A percentile compares a stretch with the other conserved stretches of the same genome.
phyloP scores from a whole-genome alignment of 2,329 filamentous ascomycete genomes.

The Alternaria longipes region DNA sequence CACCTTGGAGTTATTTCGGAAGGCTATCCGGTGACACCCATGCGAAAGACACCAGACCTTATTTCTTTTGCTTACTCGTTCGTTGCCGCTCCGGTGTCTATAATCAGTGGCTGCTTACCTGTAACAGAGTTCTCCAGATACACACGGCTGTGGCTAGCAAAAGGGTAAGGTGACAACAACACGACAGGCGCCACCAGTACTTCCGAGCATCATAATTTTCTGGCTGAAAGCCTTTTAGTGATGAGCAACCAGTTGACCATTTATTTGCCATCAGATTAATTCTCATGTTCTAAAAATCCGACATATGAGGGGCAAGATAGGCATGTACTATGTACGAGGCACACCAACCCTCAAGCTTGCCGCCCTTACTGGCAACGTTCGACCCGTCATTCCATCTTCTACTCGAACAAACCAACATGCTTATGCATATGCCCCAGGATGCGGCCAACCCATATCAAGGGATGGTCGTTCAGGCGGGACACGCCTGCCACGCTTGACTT shows the following conservation, averaged over 20 bases:
- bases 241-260: slow-evolving; percentile 3
- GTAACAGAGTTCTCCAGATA: slow-evolving; percentile 46
- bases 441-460: slow-evolving; percentile 21
- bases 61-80: slow-evolving; percentile 27
- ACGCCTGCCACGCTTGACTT: slow-evolving; percentile 20
- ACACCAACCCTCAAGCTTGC: slow-evolving; percentile 18
- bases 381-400: slow-evolving; percentile 25
- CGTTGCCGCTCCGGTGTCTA: slow-evolving; percentile 22
- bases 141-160: slow-evolving; percentile 43
- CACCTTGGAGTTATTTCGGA: slow-evolving; percentile 19
- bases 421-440: slow-evolving; percentile 21
- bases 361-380: slow-evolving; percentile 27
- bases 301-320: slow-evolving; percentile 21
- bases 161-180: slow-evolving; percentile 30
- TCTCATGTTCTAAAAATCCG: slow-evolving; percentile 13
- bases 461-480: slow-evolving; percentile 24
- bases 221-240: slow-evolving; percentile 18
- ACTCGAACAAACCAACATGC: slow-evolving; percentile 33
- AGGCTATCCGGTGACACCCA: slow-evolving; percentile 28
- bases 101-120: slow-evolving; percentile 18
- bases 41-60: slow-evolving; percentile 27
- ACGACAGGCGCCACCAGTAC: slow-evolving; percentile 40
- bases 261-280: slow-evolving; percentile 18
- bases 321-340: slow-evolving; percentile 33
- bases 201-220: slow-evolving; percentile 34